These are phyloP conservation scores for Naumovozyma baii DNA, from an alignment of 805 yeast genomes.

Conservation along the genomic window DNA sequence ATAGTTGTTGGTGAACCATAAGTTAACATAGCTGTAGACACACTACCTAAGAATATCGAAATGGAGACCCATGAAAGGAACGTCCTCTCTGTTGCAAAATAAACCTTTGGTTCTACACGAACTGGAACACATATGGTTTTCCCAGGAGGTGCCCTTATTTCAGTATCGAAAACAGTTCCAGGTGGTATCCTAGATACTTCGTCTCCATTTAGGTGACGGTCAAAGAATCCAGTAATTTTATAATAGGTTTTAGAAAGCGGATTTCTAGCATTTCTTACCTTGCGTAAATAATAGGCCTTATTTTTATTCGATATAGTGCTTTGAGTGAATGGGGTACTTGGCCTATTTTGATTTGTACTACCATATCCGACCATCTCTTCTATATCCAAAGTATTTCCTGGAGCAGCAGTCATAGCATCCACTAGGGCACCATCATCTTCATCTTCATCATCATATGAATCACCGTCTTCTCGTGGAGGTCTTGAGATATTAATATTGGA, in stretches of 20 bases:
- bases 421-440: conserved; percentile 27
- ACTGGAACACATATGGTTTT: conserved; percentile 87
- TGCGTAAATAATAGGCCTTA: conserved; percentile 26
- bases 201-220: conserved; percentile 43
- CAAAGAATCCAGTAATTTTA: conserved; percentile 20
- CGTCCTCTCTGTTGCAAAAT: conserved; percentile 95
- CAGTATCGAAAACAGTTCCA: conserved; percentile 53
- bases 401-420: conserved; percentile 23
- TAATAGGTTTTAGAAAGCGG: conserved; percentile 16
- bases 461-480: conserved; percentile 25
- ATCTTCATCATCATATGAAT: conserved; percentile 29
- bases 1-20: conserved; percentile 72
- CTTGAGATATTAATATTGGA: conserved; percentile 37
- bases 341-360: conserved; percentile 2
- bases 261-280: conserved; percentile 15
- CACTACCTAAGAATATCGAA: conserved; percentile 77
- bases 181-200: conserved; percentile 46
- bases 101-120: conserved; percentile 97
- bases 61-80: conserved; percentile 89
- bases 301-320: conserved; percentile 18
- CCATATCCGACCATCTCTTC: conserved; percentile 59
- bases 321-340: background rate
- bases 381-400: conserved; percentile 57
- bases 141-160: conserved; percentile 72
- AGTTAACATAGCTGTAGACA: conserved; percentile 76